Evolutionary conservation across 2,329 filamentous ascomycete species (phyloP).

Genomic region (Phialophora verrucosa): DNA sequence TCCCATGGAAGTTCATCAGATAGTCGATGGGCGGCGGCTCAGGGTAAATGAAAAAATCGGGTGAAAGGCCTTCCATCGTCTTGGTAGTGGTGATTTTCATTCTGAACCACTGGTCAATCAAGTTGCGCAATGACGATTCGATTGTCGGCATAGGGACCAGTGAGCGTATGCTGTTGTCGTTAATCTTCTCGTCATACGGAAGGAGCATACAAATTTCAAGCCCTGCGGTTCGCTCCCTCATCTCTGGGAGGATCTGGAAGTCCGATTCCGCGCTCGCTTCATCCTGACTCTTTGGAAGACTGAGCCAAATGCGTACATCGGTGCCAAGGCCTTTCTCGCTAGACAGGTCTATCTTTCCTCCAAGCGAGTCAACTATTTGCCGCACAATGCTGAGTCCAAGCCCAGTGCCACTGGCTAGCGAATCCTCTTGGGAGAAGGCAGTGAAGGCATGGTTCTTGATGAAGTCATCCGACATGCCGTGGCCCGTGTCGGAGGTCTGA

Average conservation of each 20-base stretch:
- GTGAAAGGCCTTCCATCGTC: conserved; percentile 28
- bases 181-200: conserved; percentile 14
- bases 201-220: conserved; percentile 31
- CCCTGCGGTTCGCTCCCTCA: conserved; percentile 23
- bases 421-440: conserved; percentile 65
- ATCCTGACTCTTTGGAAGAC: conserved; percentile 28
- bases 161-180: neutral
- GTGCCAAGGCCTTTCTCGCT: conserved; percentile 62
- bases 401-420: conserved; percentile 55
- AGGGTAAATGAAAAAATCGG: conserved; percentile 37
- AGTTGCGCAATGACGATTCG: conserved; percentile 28
- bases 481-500: conserved; percentile 67
- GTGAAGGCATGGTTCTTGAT: conserved; percentile 65
- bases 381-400: conserved; percentile 70
- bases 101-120: conserved; percentile 33
- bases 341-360: conserved; percentile 64
- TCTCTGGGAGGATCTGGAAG: conserved; percentile 23
- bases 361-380: conserved; percentile 64
- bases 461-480: conserved; percentile 69
- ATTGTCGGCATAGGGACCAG: conserved; percentile 32
- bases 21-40: conserved; percentile 44
- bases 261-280: conserved; percentile 2
- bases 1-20: conserved; percentile 45
- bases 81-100: conserved; percentile 30
- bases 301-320: conserved; percentile 49